Evolutionary conservation across 179 eudicot species (phyloP), one percentile per base, ranked within the genome.

Genomic region (Beta macrorhiza): DNA sequence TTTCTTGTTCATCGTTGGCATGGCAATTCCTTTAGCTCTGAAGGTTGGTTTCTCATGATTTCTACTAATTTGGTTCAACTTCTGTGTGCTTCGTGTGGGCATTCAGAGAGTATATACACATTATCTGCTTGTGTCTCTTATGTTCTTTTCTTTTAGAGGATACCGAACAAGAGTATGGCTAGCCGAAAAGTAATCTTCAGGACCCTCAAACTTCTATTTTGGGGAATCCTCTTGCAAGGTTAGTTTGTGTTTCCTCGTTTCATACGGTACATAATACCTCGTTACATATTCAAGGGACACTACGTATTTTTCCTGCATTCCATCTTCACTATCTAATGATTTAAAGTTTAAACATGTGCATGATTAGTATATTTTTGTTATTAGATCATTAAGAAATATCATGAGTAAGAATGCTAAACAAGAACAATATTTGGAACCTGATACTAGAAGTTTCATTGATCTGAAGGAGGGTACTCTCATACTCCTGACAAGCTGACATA

Each of bases 201-300:
- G 80, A 89, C 97, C 53, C 82, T 95, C 80, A 91, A 95, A 58
- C 98, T 95, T 72, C 85, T 95, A 42, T 91, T 95, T 69, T 93
- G 93, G 97, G 98, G 98, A 22, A 88, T 95, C 67, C 85, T 95
- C 68, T 82, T 95, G 80, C 98, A 95, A 91, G 98, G 97, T 94
- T 78, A 59, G 83, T 76, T 52, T 57, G 44, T 12, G 12, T 42
- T 20, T 37, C 14, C 56, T 63, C 15, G 20, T 56, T 37, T 37
- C 3, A 37, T 37, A 37, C 4, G 42, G 19, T 22, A 42, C 9
- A 15, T 13, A 47, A 17, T 45, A 22, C 65, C n/a, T n/a, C n/a
- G 25, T 55, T 58, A 20, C 22, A 13, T 19, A 55, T 63, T 74
- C 2, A 19, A 52, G 64, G 29, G n/a, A 20, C 57, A n/a, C 22